Conservation (phyloP, 2,329 filamentous ascomycete genomes). For the Phyllosticta paracitricarpa region DNA sequence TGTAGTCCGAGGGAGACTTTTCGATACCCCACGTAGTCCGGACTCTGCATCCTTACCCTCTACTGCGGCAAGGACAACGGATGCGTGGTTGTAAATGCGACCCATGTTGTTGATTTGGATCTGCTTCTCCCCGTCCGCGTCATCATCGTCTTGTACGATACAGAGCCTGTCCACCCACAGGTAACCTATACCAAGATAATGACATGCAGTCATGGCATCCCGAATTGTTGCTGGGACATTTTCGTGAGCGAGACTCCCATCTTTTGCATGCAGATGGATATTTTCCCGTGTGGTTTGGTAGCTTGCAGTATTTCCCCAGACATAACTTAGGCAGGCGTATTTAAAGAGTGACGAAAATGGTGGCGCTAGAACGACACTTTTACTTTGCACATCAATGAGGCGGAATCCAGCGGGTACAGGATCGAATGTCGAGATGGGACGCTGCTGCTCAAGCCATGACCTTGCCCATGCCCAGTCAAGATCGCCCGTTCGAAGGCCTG, state of each 20-base stretch:
- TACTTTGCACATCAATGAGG: neutral
- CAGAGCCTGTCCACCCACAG: slow-evolving; percentile 11
- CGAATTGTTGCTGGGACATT: neutral
- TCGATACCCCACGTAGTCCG: neutral
- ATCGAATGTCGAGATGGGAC: too few species aligned
- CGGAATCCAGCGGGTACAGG: neutral
- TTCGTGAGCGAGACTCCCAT: neutral
- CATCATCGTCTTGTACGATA: slow-evolving; percentile 4
- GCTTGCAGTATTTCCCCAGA: neutral
- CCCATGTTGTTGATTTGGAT: neutral
- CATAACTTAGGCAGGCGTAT: neutral
- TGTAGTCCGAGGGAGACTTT: too few species aligned
- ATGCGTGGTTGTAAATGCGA: neutral
- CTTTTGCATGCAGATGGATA: neutral
- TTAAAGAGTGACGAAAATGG: neutral
- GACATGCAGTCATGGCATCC: slow-evolving; percentile 7
- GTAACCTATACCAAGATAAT: neutral
- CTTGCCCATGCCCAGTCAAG: too few species aligned
- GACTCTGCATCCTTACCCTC: neutral
- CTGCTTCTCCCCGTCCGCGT: neutral
- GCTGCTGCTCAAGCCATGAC: too few species aligned
- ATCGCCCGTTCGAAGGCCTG: too few species aligned
- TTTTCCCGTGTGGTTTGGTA: neutral
- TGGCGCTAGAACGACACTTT: neutral
- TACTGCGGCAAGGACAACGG: neutral